Evolutionary conservation across 768 basidiomycete genomes (phyloP).

Genomic region (Leccinum fibrillosum): DNA sequence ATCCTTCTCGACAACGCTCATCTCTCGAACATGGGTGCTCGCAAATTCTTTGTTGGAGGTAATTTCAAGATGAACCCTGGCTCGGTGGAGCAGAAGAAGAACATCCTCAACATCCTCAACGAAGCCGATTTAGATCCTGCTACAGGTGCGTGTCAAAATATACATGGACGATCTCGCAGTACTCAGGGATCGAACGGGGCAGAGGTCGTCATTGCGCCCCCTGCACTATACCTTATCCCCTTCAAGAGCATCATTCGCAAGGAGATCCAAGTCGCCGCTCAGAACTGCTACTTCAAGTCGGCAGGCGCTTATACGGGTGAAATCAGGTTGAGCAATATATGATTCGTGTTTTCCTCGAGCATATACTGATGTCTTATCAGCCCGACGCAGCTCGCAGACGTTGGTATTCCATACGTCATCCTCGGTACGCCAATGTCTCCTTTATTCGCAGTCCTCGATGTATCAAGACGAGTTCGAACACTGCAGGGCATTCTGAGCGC

Average conservation of each 20-base stretch:
- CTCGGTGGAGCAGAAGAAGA: conserved; percentile 57
- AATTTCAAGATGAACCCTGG: conserved; percentile 98
- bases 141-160: conserved; percentile 52
- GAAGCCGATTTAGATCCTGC: conserved; percentile 70
- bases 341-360: background rate
- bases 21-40: conserved; percentile 31
- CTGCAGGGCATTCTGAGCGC: conserved; percentile 91
- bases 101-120: conserved; percentile 72
- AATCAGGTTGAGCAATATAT: conserved; percentile 61
- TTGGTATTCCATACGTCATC: conserved; percentile 87
- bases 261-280: conserved; percentile 79
- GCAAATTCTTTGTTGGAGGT: conserved; percentile 91
- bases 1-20: background rate
- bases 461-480: background rate
- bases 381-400: conserved; percentile 80
- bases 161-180: background rate
- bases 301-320: conserved; percentile 96
- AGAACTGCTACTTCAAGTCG: conserved; percentile 84
- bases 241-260: conserved; percentile 54
- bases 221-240: conserved; percentile 81
- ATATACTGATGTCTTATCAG: conserved; percentile 36
- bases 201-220: conserved; percentile 96
- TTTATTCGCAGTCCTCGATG: background rate
- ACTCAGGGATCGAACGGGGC: conserved; percentile 9
- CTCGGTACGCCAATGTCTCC: conserved; percentile 51